These are phyloP conservation scores for Clathrus columnatus DNA, from an alignment of 768 basidiomycete species.

Conservation along the genomic window DNA sequence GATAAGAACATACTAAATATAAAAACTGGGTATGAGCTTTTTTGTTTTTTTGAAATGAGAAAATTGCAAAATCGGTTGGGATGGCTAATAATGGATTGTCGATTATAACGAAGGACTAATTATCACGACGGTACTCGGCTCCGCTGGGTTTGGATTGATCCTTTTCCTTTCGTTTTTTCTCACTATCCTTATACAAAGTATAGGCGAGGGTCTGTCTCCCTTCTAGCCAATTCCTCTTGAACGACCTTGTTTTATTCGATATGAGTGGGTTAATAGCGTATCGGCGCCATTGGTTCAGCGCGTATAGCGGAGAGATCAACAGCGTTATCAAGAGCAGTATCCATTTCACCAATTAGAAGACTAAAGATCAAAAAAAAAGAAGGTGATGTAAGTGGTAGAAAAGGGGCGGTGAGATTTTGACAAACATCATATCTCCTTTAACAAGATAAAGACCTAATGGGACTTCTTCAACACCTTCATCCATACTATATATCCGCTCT, in stretches of 20 bases:
- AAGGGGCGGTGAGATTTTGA: conserved; percentile 17
- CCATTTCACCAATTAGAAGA: conserved; percentile 77
- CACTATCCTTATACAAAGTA: no score
- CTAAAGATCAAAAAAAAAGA: conserved; percentile 25
- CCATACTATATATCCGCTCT: conserved; percentile 86
- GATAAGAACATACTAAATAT: no score
- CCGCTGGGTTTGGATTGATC: no score
- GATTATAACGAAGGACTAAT: no score
- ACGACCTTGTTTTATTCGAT: neutral
- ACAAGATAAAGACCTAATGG: conserved; percentile 93
- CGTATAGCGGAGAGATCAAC: conserved; percentile 69
- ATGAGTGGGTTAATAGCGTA: conserved; percentile 48
- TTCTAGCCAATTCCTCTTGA: neutral
- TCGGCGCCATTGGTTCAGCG: conserved; percentile 81
- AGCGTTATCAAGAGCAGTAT: conserved; percentile 69
- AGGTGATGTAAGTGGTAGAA: neutral
- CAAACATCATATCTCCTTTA: conserved; percentile 97
- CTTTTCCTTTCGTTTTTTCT: no score
- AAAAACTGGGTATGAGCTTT: no score
- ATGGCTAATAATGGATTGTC: no score
- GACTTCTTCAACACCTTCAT: conserved; percentile 91
- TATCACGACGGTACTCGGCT: no score
- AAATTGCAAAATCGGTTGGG: no score
- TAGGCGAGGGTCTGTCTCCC: neutral
- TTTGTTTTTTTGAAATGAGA: no score